Evolutionary conservation across 139 green algal species (phyloP).

Genomic region (Choricystis sp.): DNA sequence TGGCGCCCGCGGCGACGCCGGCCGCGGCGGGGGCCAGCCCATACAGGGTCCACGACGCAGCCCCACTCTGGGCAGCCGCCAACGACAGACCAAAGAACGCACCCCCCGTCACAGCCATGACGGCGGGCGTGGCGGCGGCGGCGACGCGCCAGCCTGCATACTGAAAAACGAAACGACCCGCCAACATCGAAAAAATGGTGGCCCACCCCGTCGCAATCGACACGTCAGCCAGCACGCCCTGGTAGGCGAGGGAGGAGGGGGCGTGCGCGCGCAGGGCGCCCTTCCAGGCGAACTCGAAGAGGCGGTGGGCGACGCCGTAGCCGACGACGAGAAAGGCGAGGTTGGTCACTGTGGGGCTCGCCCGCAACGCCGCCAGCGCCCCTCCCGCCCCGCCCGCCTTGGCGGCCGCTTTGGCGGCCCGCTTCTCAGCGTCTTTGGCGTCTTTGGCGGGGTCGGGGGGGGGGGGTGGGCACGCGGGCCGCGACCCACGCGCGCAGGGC

Average conservation of each 20-base stretch:
- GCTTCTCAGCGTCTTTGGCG: constrained; percentile 50
- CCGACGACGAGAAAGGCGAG: constrained; percentile 54
- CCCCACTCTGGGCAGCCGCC: constrained; percentile 8
- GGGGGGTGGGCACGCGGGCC: background rate
- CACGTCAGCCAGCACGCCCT: constrained; percentile 59
- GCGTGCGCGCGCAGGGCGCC: constrained; percentile 58
- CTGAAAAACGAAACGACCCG: constrained; percentile 58
- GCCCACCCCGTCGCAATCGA: constrained; percentile 49
- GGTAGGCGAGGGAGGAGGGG: constrained; percentile 46
- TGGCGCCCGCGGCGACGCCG: constrained; percentile 34
- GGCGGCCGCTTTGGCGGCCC: constrained; percentile 3
- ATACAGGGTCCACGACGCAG: constrained; percentile 6
- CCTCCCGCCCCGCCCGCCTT: too few relatives aligned
- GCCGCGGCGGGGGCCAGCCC: constrained; percentile 20
- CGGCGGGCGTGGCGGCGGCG: constrained; percentile 32
- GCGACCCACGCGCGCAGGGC: constrained; percentile 33
- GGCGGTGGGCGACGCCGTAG: constrained; percentile 54
- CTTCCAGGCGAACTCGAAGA: constrained; percentile 85
- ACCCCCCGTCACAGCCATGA: constrained; percentile 44
- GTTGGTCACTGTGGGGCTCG: constrained; percentile 32
- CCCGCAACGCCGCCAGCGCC: too few relatives aligned
- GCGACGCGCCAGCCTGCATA: constrained; percentile 48
- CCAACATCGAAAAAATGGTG: constrained; percentile 65
- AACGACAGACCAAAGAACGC: constrained; percentile 49
- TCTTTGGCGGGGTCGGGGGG: background rate